These are phyloP conservation scores for Hypericum perforatum DNA, from an alignment of 345 rosid species.

Conservation along the genomic window DNA sequence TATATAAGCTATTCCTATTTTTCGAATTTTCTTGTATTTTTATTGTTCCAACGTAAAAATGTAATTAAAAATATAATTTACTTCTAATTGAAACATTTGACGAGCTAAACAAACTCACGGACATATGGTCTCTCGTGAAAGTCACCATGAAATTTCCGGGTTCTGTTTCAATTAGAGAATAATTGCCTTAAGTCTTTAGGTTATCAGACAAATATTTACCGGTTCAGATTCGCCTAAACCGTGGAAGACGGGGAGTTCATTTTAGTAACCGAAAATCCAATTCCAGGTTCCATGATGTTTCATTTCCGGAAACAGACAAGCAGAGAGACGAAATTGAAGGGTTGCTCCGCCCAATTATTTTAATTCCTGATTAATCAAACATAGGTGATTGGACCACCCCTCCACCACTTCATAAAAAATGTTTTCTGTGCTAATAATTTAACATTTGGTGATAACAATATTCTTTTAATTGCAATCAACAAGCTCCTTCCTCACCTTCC, in stretches of 20 bases:
- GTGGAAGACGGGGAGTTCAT: neutral
- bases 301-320: slow-evolving; percentile 38
- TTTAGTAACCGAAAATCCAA: neutral
- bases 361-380: slow-evolving; percentile 10
- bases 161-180: too few relatives aligned
- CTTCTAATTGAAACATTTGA: too few relatives aligned
- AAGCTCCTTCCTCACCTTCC: slow-evolving; percentile 17
- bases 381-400: slow-evolving; percentile 14
- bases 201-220: too few relatives aligned
- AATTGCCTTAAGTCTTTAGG: too few relatives aligned
- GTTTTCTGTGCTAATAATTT: slow-evolving; percentile 8
- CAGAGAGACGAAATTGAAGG: slow-evolving; percentile 35
- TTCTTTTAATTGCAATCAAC: slow-evolving; percentile 17
- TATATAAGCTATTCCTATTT: too few relatives aligned
- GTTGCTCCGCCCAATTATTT: slow-evolving; percentile 28
- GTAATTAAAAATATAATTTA: too few relatives aligned
- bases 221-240: neutral
- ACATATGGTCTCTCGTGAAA: too few relatives aligned
- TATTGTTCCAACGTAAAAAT: too few relatives aligned
- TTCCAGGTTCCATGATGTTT: slow-evolving; percentile 26
- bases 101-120: too few relatives aligned
- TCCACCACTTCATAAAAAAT: slow-evolving; percentile 15
- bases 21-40: too few relatives aligned
- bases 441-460: slow-evolving; percentile 23
- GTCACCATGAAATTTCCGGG: too few relatives aligned